A percentile compares a stretch with the other conserved stretches of the same genome.
phyloP scores from a whole-genome alignment of 345 rosid species.

The Noccaea bulbosa region DNA sequence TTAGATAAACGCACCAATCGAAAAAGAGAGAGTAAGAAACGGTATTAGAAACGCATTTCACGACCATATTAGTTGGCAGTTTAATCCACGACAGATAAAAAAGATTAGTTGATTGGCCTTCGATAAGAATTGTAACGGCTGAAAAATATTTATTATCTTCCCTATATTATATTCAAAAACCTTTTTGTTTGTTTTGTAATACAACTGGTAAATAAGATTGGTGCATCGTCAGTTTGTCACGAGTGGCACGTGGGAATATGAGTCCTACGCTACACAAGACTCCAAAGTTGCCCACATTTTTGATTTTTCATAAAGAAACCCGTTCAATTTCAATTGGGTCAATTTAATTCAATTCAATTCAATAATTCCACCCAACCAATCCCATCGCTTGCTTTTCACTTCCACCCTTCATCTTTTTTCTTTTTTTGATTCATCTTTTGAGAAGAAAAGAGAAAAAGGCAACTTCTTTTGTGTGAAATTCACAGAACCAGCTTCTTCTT shows the following conservation, averaged over 20 bases:
- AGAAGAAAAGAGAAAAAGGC: neutral
- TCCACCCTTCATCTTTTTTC: conserved; percentile 3
- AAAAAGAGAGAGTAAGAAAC: no score
- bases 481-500: conserved; percentile 13
- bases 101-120: neutral
- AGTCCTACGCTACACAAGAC: conserved; percentile 19
- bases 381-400: conserved; percentile 27
- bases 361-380: conserved; percentile 14
- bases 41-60: no score
- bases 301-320: neutral
- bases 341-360: neutral
- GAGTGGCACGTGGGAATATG: conserved; percentile 30
- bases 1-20: no score
- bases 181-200: neutral
- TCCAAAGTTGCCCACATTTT: conserved; percentile 30
- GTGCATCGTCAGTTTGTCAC: conserved; percentile 1
- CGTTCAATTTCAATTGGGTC: conserved; percentile 1
- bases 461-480: conserved; percentile 3
- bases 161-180: neutral
- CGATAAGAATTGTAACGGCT: conserved; percentile 11
- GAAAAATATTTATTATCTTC: neutral
- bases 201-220: neutral
- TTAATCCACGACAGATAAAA: no score
- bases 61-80: no score
- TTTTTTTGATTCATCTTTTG: conserved; percentile 17